Base-by-base conservation (phyloP, 495 filamentous ascomycete species). In the Hyaloscypha bicolor region DNA sequence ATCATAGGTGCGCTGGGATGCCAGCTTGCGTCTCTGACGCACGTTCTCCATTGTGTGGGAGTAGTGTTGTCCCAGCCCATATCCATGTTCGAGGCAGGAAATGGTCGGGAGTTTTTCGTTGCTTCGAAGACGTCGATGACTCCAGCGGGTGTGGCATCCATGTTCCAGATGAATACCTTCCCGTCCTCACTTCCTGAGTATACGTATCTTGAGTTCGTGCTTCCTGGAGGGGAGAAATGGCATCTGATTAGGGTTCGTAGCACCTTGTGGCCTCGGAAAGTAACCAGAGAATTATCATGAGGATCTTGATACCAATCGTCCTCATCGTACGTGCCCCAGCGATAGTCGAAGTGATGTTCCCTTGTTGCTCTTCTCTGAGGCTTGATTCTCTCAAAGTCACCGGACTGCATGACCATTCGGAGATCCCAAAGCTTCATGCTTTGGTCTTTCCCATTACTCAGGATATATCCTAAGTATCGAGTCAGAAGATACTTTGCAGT, bases 341-440 rank as follows among this genome's bases (percentile, higher is more conserved):
- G 91, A 77, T 99, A 99, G 76, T 99, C 95, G 77, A 95, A 97
- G 25, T 67, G 58, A 29, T 42, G 39, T 30, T 68, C 55, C 3
- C 83, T 84, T 55, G 85, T 90, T 3, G 83, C 85, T 72, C 87
- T 90, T 6, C 80, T 76, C 19, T 74, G 74, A n/a, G 83, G 79
- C 25, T 85, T 79, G 62, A 88, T 77, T 1, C 71, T 73, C 42
- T 86, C 85, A 61, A 88, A 91, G 21, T 83, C 83, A 25, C 86
- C 82, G 22, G 87, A 88, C 25, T 86, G 87, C 84, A 92, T 91
- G 84, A 91, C 92, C 79, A 81, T 86, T 71, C 96, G 83, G 56
- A 99, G 79, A 79, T 99, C 95, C 95, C 95, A 99, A 4, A 99
- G 84, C 79, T 98, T 99, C 90, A 97, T 97, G 37, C 87, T 91